phyloP scores from a whole-genome alignment of 2,329 filamentous ascomycete genomes.

The Metarhizium album region DNA sequence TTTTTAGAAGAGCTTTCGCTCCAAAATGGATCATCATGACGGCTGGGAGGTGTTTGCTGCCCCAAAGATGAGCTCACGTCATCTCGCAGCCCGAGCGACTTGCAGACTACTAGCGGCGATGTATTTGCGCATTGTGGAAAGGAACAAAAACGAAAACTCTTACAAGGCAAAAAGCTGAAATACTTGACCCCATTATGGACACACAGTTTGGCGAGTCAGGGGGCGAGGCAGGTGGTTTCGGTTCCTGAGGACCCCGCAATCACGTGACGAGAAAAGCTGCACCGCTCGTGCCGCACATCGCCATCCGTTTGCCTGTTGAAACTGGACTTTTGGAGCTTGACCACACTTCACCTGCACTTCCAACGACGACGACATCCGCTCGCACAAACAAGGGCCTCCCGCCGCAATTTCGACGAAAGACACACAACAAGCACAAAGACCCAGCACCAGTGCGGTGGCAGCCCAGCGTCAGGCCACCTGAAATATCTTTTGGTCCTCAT shows the following conservation, averaged over 20 bases:
- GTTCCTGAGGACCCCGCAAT: constrained; percentile 17
- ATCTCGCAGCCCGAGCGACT: neutral
- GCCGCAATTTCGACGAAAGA: constrained; percentile 7
- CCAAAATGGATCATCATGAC: neutral
- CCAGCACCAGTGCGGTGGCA: neutral
- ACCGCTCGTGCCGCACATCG: constrained; percentile 18
- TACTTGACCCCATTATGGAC: no score
- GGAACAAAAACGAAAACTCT: no score
- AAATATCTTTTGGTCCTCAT: neutral
- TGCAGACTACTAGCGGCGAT: no score
- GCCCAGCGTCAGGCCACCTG: neutral
- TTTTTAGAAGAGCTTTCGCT: neutral
- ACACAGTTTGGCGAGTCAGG: no score
- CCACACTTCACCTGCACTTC: constrained; percentile 3
- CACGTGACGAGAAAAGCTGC: constrained; percentile 23
- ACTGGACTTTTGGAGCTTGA: constrained; percentile 4
- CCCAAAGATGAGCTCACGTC: neutral
- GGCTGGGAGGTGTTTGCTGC: no score
- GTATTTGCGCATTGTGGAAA: no score
- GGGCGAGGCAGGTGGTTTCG: neutral
- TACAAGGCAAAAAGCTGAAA: neutral
- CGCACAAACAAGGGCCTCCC: constrained; percentile 10
- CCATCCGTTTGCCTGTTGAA: constrained; percentile 9
- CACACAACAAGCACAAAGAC: neutral
- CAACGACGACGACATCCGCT: constrained; percentile 3